Evolutionary conservation across 345 rosid species (phyloP), one percentile per base, ranked within the genome.

Genomic region (Syzygium aqueum): DNA sequence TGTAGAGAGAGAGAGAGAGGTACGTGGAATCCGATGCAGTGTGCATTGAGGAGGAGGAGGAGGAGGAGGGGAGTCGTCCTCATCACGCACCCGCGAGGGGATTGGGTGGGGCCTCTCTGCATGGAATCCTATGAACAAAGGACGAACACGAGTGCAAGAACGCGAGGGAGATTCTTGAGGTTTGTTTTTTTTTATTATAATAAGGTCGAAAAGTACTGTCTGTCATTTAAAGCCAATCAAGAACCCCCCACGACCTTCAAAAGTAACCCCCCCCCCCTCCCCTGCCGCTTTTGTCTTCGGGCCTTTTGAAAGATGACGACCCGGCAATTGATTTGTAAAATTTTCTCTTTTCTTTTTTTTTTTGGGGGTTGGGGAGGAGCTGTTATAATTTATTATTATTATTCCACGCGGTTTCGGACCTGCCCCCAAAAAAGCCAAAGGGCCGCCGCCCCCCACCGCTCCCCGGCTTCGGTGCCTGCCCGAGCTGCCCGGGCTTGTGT

Each of bases 361-460:
- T 9, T 16, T 5, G 40, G 43, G 40, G 43, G 0, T 0, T 8
- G 61, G 49, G 22, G 49, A 25, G 46, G 46, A 33, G 46, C 46
- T 67, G 8, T 51, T n/a, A 19, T 9, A 43, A 43, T 43, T 43
- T 43, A 43, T 43, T 43, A 6, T 43, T 43, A 30, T 57, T 43
- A 28, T 16, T 61, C 53, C 65, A 86, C 87, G 87, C 87, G 87
- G 87, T 86, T 86, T 86, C 61, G 17, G 52, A 43, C 51, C 84
- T 54, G 61, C 59, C 43, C 56, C 59, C 23, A 3, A 33, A 37
- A 37, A 85, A 25, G 77, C 53, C 77, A 8, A 27, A 25, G 86
- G 78, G 77, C 13, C 63, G 28, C 65, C 86, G 46, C 77, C 53
- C 49, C 80, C 80, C 80, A 73, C 80, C 7, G 80, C 80, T 37